A percentile compares a stretch with the other conserved stretches of the same genome.
Evolutionary conservation across 345 rosid genomes (phyloP).

Genomic region (Ceriops zippeliana): DNA sequence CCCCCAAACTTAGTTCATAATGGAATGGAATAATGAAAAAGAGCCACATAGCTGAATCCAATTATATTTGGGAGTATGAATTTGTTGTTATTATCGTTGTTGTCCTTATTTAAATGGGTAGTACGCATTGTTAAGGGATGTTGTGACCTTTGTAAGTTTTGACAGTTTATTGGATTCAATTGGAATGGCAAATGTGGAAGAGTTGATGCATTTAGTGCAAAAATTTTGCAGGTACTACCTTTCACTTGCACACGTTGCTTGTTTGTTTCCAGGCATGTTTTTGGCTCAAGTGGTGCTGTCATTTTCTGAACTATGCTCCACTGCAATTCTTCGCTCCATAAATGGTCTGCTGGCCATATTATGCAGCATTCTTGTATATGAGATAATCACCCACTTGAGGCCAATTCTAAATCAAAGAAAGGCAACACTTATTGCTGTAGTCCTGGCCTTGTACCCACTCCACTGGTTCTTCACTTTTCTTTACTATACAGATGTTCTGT

Average conservation of each 20-base stretch:
- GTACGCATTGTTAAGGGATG: neutral
- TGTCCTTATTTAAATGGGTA: no score
- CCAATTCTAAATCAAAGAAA: slow-evolving; percentile 54
- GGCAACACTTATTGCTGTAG: slow-evolving; percentile 50
- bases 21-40: no score
- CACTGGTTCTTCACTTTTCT: slow-evolving; percentile 95
- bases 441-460: slow-evolving; percentile 72
- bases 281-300: slow-evolving; percentile 29
- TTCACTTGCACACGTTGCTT: slow-evolving; percentile 71
- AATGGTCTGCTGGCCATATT: slow-evolving; percentile 66
- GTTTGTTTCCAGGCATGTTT: slow-evolving; percentile 63
- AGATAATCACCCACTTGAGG: slow-evolving; percentile 57
- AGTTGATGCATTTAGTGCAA: slow-evolving; percentile 26
- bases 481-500: slow-evolving; percentile 92
- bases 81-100: no score
- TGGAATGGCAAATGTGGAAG: neutral
- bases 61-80: no score
- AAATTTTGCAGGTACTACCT: slow-evolving; percentile 74
- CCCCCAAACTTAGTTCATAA: no score
- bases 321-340: slow-evolving; percentile 56
- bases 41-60: no score
- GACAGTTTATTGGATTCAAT: neutral
- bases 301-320: slow-evolving; percentile 55
- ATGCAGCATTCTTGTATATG: slow-evolving; percentile 65
- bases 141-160: neutral